Evolutionary conservation across 306 rosid genomes (phyloP).

Genomic region (Inga laurina): DNA sequence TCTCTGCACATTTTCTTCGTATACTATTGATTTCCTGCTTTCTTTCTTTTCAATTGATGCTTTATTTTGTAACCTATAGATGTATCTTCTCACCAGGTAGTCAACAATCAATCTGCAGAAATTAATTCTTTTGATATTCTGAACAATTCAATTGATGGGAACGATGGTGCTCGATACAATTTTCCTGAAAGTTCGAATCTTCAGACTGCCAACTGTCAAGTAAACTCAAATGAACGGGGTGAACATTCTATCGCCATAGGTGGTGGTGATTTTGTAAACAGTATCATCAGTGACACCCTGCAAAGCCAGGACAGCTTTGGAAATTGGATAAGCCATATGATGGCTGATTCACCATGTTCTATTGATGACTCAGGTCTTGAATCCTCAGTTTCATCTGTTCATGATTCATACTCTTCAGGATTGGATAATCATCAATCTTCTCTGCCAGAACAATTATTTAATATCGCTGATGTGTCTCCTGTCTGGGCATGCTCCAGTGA

Average conservation of each 20-base stretch:
- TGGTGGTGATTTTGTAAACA: conserved; percentile 39
- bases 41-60: conserved; percentile 1
- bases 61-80: conserved; percentile 16
- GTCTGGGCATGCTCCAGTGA: conserved; percentile 77
- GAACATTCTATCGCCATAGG: conserved; percentile 34
- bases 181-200: conserved; percentile 42
- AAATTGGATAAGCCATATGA: conserved; percentile 68
- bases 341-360: conserved; percentile 63
- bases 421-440: conserved; percentile 55
- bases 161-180: conserved; percentile 39
- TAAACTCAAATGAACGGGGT: conserved; percentile 45
- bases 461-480: conserved; percentile 77
- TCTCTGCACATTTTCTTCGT: not conserved
- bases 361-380: conserved; percentile 52
- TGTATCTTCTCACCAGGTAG: conserved; percentile 51
- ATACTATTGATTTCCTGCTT: not conserved
- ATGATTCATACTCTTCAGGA: conserved; percentile 45
- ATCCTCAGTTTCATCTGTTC: conserved; percentile 54
- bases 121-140: conserved; percentile 44
- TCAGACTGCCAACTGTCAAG: conserved; percentile 44
- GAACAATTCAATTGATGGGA: conserved; percentile 40
- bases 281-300: conserved; percentile 52
- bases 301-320: conserved; percentile 91
- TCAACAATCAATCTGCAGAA: conserved; percentile 44
- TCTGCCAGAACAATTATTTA: conserved; percentile 70